These are phyloP conservation scores for Penicillium robsamsonii DNA, from an alignment of 495 filamentous ascomycete genomes.

Conservation along the genomic window DNA sequence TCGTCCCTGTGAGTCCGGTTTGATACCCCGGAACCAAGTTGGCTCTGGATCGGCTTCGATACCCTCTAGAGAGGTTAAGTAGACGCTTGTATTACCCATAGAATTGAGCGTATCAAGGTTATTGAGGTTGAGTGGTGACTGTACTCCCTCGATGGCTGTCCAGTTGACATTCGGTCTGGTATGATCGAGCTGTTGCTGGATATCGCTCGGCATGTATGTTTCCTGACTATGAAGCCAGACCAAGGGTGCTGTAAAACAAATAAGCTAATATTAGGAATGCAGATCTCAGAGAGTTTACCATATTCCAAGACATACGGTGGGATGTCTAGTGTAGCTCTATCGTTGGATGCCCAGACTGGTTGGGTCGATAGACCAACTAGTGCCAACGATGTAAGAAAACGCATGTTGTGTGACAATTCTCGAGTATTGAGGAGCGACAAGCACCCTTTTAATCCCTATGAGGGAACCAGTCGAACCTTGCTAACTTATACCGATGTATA, in stretches of 20 bases:
- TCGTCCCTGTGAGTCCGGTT: slow-evolving; percentile 47
- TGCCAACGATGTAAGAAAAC: slow-evolving; percentile 6
- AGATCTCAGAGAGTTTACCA: slow-evolving; percentile 10
- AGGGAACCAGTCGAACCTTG: background rate
- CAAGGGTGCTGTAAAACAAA: slow-evolving; percentile 1
- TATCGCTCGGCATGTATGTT: slow-evolving; percentile 57
- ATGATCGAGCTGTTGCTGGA: slow-evolving; percentile 53
- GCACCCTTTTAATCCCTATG: background rate
- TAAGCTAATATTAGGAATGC: background rate
- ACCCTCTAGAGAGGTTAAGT: slow-evolving; percentile 58
- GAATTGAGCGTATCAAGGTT: slow-evolving; percentile 56
- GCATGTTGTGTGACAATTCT: slow-evolving; percentile 12
- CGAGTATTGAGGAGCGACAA: background rate
- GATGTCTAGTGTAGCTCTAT: slow-evolving; percentile 13
- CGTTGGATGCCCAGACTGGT: background rate
- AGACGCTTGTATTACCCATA: slow-evolving; percentile 50
- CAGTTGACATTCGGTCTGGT: slow-evolving; percentile 55
- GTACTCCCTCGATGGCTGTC: slow-evolving; percentile 38
- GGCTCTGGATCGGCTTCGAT: slow-evolving; percentile 49
- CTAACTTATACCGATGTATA: background rate
- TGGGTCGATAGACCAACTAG: slow-evolving; percentile 8
- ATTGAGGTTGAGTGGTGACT: slow-evolving; percentile 49
- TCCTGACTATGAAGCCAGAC: slow-evolving; percentile 58
- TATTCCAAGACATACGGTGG: slow-evolving; percentile 34
- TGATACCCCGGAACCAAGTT: slow-evolving; percentile 52